Conservation (phyloP, 192 early-diverging fungal genomes). For the Diversispora eburnea region DNA sequence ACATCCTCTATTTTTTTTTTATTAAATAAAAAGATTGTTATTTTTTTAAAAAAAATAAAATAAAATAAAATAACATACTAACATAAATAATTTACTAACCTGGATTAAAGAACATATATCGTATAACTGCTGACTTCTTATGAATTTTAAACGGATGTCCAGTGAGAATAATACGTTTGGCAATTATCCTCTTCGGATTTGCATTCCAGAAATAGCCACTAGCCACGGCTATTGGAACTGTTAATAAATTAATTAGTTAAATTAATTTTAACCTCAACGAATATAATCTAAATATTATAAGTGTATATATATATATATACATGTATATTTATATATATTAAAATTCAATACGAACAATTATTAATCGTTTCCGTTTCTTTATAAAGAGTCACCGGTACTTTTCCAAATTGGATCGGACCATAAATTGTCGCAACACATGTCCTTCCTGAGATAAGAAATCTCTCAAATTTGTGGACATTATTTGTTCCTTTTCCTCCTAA, state of each 20-base stretch:
- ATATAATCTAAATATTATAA: no score
- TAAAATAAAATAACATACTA: conserved; percentile 1
- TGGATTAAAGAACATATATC: conserved; percentile 96
- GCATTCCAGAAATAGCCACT: conserved; percentile 74
- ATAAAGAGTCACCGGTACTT: conserved; percentile 78
- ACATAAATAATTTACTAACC: conserved; percentile 20
- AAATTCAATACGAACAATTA: conserved; percentile 42
- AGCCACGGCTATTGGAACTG: conserved; percentile 65
- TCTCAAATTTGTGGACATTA: conserved; percentile 93
- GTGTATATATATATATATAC: neutral
- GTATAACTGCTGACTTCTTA: conserved; percentile 86
- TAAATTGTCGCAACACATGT: conserved; percentile 81
- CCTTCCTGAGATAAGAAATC: conserved; percentile 77
- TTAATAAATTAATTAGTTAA: neutral
- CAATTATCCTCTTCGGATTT: conserved; percentile 81
- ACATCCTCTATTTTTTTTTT: conserved; percentile 64
- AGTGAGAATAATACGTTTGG: conserved; percentile 91
- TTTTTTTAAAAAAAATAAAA: neutral
- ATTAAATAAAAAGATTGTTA: neutral
- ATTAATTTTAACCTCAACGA: neutral
- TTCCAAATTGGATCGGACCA: conserved; percentile 88
- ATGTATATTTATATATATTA: neutral
- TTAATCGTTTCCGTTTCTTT: conserved; percentile 58
- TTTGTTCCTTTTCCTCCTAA: conserved; percentile 77
- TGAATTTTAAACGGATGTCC: conserved; percentile 95